Conservation (phyloP, 2,329 filamentous ascomycete species). For the Aspergillus tanneri region DNA sequence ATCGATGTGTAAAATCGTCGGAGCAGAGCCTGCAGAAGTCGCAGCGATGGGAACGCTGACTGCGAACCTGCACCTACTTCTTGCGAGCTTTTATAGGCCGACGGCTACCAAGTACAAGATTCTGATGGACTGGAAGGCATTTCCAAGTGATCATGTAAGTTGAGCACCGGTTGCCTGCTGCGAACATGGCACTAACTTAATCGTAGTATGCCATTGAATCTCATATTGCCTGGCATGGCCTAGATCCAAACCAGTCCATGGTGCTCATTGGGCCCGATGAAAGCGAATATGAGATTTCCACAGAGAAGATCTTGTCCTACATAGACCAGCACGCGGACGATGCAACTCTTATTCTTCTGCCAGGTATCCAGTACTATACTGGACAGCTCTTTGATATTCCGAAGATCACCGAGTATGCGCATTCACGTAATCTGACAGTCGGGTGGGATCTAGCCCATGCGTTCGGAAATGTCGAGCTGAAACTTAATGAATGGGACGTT, state of each 20-base stretch:
- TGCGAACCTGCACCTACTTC: slow-evolving; percentile 72
- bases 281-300: slow-evolving; percentile 62
- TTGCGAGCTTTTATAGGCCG: slow-evolving; percentile 79
- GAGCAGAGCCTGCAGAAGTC: slow-evolving; percentile 69
- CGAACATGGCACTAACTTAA: slow-evolving; percentile 11
- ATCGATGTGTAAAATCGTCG: slow-evolving; percentile 70
- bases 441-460: slow-evolving; percentile 89
- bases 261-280: slow-evolving; percentile 66
- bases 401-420: slow-evolving; percentile 73
- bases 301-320: slow-evolving; percentile 65
- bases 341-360: slow-evolving; percentile 74
- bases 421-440: slow-evolving; percentile 65
- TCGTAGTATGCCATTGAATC: slow-evolving; percentile 75
- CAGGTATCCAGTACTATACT: slow-evolving; percentile 88
- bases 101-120: slow-evolving; percentile 67
- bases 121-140: slow-evolving; percentile 80
- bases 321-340: slow-evolving; percentile 72
- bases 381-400: slow-evolving; percentile 82
- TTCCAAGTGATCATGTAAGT: slow-evolving; percentile 76
- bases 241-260: slow-evolving; percentile 66
- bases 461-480: slow-evolving; percentile 73
- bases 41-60: slow-evolving; percentile 86
- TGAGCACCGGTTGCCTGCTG: neutral
- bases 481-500: slow-evolving; percentile 81
- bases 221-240: slow-evolving; percentile 69